These are phyloP conservation scores for Waitea zeae DNA, from an alignment of 1,284 basidiomycete species.

Conservation along the genomic window DNA sequence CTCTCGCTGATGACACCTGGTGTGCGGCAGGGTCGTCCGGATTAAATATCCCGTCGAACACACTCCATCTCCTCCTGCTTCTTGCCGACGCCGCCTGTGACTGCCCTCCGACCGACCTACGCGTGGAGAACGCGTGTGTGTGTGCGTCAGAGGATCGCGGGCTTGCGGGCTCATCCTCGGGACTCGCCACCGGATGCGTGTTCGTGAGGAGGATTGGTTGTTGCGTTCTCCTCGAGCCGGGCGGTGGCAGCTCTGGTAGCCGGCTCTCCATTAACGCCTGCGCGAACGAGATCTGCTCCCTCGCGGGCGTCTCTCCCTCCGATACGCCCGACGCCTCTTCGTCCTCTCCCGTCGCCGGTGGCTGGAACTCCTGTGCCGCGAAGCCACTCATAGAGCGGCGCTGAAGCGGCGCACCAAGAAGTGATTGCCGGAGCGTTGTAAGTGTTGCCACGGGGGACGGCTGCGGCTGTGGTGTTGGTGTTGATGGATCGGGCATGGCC, in stretches of 20 bases:
- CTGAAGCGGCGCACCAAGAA: conserved; percentile 15
- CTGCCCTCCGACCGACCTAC: conserved; percentile 13
- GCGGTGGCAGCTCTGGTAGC: conserved; percentile 51
- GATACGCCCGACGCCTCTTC: conserved; percentile 2
- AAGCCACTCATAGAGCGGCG: conserved; percentile 6
- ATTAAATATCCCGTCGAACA: conserved; percentile 29
- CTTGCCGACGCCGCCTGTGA: conserved; percentile 11
- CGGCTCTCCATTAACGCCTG: conserved; percentile 64
- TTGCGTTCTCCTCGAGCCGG: conserved; percentile 44
- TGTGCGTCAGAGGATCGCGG: conserved; percentile 30
- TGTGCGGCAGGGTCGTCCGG: no score
- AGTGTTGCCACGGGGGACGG: conserved; percentile 49
- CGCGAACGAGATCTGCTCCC: conserved; percentile 49
- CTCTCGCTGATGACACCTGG: no score
- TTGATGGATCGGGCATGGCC: conserved; percentile 23
- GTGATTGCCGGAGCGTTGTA: conserved; percentile 42
- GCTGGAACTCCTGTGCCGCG: conserved; percentile 5
- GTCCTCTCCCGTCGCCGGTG: conserved; percentile 20
- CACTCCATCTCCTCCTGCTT: conserved; percentile 36
- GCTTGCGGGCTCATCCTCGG: conserved; percentile 26
- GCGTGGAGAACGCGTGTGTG: conserved; percentile 13
- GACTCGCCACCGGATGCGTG: conserved; percentile 15
- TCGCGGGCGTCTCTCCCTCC: conserved; percentile 27
- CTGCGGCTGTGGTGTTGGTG: conserved; percentile 19
- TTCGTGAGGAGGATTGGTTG: conserved; percentile 43